Conservation (phyloP, 345 rosid genomes). For the Aquilaria malaccensis region DNA sequence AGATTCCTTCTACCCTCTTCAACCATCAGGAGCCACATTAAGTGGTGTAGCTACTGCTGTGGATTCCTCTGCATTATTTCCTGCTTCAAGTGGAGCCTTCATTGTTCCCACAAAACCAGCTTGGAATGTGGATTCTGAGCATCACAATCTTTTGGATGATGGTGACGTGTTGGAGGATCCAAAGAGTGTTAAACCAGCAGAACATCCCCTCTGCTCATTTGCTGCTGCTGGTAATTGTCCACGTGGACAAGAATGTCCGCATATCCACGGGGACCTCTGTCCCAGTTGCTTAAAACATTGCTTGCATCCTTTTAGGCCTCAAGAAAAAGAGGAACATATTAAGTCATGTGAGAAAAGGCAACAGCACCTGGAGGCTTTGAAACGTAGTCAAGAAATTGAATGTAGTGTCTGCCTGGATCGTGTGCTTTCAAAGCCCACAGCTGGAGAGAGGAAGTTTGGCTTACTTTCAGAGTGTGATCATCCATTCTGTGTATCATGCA, state of each 20-base stretch:
- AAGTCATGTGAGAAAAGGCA: conserved; percentile 66
- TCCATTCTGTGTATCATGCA: conserved; percentile 82
- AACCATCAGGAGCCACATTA: conserved; percentile 17
- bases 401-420: conserved; percentile 82
- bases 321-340: conserved; percentile 66
- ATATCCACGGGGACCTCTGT: conserved; percentile 75
- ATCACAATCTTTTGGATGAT: conserved; percentile 23
- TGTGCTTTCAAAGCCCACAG: conserved; percentile 60
- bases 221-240: conserved; percentile 79
- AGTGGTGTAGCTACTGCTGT: conserved; percentile 16
- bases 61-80: conserved; percentile 22
- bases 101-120: conserved; percentile 11
- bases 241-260: conserved; percentile 66
- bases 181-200: conserved; percentile 38
- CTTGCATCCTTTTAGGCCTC: conserved; percentile 74
- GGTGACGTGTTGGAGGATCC: conserved; percentile 27
- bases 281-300: conserved; percentile 70
- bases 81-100: conserved; percentile 12
- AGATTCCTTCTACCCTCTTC: conserved; percentile 20
- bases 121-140: conserved; percentile 28
- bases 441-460: conserved; percentile 83
- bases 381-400: conserved; percentile 70
- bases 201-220: conserved; percentile 67
- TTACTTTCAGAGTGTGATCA: conserved; percentile 80
- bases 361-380: conserved; percentile 64